Percentiles rank a stretch among this genome's conserved stretches.
These are phyloP conservation scores for Penicillium paxilli DNA, from an alignment of 495 filamentous ascomycete genomes.

Conservation along the genomic window DNA sequence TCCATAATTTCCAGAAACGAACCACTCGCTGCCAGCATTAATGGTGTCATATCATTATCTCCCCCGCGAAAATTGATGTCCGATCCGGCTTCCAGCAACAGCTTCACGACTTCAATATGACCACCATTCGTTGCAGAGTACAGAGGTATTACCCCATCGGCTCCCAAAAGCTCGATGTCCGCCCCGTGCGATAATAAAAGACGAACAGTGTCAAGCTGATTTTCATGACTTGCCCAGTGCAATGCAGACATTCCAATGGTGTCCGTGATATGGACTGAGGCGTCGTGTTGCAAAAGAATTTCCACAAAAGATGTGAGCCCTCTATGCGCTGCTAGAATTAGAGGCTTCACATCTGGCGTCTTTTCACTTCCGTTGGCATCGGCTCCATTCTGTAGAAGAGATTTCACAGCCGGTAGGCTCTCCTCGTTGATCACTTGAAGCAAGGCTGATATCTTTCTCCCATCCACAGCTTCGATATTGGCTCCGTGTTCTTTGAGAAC, in stretches of 20 bases:
- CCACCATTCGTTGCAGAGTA: slow-evolving; percentile 41
- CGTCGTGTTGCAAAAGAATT: slow-evolving; percentile 18
- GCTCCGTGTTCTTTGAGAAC: slow-evolving; percentile 13
- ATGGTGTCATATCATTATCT: slow-evolving; percentile 18
- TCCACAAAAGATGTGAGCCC: slow-evolving; percentile 10
- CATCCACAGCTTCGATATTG: slow-evolving; percentile 11
- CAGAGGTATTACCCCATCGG: slow-evolving; percentile 37
- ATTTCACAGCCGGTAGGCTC: slow-evolving; percentile 1
- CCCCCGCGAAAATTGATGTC: slow-evolving; percentile 16
- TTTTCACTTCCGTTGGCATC: slow-evolving; percentile 9
- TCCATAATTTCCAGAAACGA: neutral
- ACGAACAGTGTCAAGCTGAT: slow-evolving; percentile 7
- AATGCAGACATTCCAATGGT: slow-evolving; percentile 5
- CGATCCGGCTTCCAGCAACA: slow-evolving; percentile 25
- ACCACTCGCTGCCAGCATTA: slow-evolving; percentile 17
- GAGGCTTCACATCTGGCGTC: neutral
- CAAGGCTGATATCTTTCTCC: slow-evolving; percentile 9
- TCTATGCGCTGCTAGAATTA: slow-evolving; percentile 12
- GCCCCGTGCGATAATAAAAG: slow-evolving; percentile 18
- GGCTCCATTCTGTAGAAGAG: slow-evolving; percentile 20
- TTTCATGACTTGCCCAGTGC: slow-evolving; percentile 6
- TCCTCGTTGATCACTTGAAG: slow-evolving; percentile 1
- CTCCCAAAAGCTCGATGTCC: slow-evolving; percentile 5
- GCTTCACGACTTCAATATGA: slow-evolving; percentile 10
- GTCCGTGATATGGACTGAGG: slow-evolving; percentile 12